A percentile compares a stretch with the other conserved stretches of the same genome.
phyloP scores from a whole-genome alignment of 371 early-diverging fungal species.

The Apophysomyces elegans region DNA sequence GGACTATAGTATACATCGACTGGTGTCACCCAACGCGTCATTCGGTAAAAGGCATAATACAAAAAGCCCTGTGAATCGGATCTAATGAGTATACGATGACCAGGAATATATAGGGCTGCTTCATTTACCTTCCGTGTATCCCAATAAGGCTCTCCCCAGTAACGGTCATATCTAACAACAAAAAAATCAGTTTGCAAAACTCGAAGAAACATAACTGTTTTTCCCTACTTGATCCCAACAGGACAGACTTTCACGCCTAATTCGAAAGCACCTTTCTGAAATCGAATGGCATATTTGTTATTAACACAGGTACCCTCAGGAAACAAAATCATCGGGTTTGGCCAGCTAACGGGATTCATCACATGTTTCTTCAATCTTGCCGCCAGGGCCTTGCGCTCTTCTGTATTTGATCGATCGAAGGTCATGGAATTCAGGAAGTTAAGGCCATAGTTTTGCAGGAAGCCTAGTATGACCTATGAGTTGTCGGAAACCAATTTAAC shows the following conservation, averaged over 20 bases:
- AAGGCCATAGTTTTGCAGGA: conserved; percentile 70
- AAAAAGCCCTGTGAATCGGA: conserved; percentile 31
- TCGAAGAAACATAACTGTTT: background rate
- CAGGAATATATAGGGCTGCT: background rate
- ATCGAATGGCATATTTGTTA: conserved; percentile 82
- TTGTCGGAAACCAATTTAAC: background rate
- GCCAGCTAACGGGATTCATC: conserved; percentile 35
- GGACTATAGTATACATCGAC: conserved; percentile 37
- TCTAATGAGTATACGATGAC: background rate
- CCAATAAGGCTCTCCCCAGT: conserved; percentile 50
- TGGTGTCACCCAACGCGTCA: conserved; percentile 49
- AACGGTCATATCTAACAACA: conserved; percentile 30
- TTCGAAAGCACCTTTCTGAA: conserved; percentile 91
- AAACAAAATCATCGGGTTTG: conserved; percentile 73
- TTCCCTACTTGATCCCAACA: conserved; percentile 40
- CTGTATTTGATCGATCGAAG: conserved; percentile 76
- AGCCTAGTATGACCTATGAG: conserved; percentile 52
- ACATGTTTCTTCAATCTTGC: conserved; percentile 44
- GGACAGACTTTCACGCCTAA: conserved; percentile 63
- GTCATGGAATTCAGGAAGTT: conserved; percentile 71
- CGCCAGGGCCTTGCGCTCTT: conserved; percentile 60
- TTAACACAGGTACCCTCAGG: conserved; percentile 94
- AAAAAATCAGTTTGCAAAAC: background rate
- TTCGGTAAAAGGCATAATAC: conserved; percentile 48
- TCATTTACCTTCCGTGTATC: conserved; percentile 37